Evolutionary conservation across 495 filamentous ascomycete species (phyloP), one percentile per base, ranked within the genome.

Genomic region (Patellaria atrata): DNA sequence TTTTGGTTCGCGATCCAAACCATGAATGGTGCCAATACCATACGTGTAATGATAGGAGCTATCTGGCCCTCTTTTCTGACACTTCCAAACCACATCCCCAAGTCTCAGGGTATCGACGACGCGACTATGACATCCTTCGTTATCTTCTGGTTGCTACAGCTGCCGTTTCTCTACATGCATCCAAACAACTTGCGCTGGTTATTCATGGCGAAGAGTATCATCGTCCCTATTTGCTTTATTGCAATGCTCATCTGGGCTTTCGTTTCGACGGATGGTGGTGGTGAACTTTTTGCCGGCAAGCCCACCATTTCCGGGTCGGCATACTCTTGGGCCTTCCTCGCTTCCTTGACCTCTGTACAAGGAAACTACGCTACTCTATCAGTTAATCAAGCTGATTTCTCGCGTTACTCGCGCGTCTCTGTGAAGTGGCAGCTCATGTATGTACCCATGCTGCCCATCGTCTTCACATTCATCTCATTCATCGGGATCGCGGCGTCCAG

Each of bases 1-100:
- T 79, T 81, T 56, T 81, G 77, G 77, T 71, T 79, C 17, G 73
- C 71, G 10, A 77, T 82, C 32, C 70, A 79, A 47, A 67, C 71
- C 17, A 68, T 69, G 35, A 79, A 74, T 43, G 77, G 77, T 6
- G 74, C 71, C 0, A 71, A 75, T 43, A 66, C 70, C 16, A 60
- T 78, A 18, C 65, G 64, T 1, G 71, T 75, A 29, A 79, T 79
- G 73, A 61, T 82, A 12, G 64, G 63, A 8, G 73, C 76, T 3
- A 79, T 79, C 48, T 79, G 75, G 62, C 55, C 55, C 4, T 55
- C 51, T 2, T 58, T 52, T 32, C 37, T 48, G 5, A 45, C 37
- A 2, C 31, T 55, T 10, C 35, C 39, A 9, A 59, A 59, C 35
- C 30, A 38, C 34, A 47, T 59, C 18, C 52, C 74, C 1, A 62